These are phyloP conservation scores for Metarhizium rileyi DNA, from an alignment of 2,329 filamentous ascomycete species.

Conservation along the genomic window DNA sequence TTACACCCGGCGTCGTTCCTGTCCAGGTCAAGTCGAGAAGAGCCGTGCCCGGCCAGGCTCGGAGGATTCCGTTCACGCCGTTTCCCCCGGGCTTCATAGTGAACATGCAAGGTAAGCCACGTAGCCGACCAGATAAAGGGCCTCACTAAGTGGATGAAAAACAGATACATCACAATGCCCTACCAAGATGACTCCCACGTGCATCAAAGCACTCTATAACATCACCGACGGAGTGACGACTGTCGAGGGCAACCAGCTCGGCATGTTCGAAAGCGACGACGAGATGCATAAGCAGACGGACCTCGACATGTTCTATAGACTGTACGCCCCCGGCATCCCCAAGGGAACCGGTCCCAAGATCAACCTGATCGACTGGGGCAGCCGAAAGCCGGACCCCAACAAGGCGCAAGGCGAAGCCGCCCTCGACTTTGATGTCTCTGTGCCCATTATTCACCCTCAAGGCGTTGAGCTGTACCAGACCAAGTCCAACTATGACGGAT, in stretches of 20 bases:
- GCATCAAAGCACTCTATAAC: conserved; percentile 39
- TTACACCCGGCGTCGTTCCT: conserved; percentile 26
- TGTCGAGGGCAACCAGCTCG: conserved; percentile 37
- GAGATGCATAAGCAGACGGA: conserved; percentile 41
- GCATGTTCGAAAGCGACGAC: conserved; percentile 41
- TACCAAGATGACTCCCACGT: conserved; percentile 45
- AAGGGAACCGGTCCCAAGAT: conserved; percentile 33
- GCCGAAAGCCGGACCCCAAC: conserved; percentile 24
- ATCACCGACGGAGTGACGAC: conserved; percentile 28
- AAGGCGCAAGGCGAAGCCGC: conserved; percentile 34
- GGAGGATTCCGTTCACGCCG: not conserved
- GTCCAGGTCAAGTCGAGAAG: not conserved
- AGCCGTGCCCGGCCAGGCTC: not conserved
- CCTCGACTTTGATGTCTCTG: conserved; percentile 43
- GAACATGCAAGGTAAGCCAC: not conserved
- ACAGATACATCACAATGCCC: conserved; percentile 28
- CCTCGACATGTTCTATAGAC: conserved; percentile 36
- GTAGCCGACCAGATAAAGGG: no score
- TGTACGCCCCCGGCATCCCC: conserved; percentile 29
- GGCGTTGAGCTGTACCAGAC: conserved; percentile 37
- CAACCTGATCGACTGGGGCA: conserved; percentile 34
- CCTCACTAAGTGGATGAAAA: not conserved
- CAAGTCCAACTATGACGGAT: conserved; percentile 18
- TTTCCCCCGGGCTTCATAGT: not conserved
- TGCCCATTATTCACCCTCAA: conserved; percentile 42